A percentile compares a stretch with the other conserved stretches of the same genome.
phyloP scores from a whole-genome alignment of 106 monocot genomes.

The Chionographis japonica region DNA sequence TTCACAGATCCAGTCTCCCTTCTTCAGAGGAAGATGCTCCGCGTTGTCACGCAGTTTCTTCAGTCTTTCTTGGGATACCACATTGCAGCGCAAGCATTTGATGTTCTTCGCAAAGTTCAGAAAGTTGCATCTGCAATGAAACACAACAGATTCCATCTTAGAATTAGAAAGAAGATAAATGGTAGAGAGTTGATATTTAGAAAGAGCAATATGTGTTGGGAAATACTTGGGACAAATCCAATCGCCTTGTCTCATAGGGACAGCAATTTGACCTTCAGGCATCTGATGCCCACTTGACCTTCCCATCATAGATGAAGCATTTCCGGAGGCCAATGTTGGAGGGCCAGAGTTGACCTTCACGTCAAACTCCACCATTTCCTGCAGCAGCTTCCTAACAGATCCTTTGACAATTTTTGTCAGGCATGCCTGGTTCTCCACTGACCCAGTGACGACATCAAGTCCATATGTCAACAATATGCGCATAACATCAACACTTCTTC shows the following conservation, averaged over 20 bases:
- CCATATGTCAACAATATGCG: conserved; percentile 77
- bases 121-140: conserved; percentile 68
- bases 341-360: conserved; percentile 12
- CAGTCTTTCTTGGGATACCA: conserved; percentile 57
- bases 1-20: conserved; percentile 94
- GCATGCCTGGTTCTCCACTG: conserved; percentile 29
- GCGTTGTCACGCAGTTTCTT: conserved; percentile 49
- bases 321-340: conserved; percentile 2
- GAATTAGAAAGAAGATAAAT: not conserved
- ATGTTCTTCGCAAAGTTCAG: conserved; percentile 86
- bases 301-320: conserved; percentile 1
- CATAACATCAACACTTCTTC: conserved; percentile 84
- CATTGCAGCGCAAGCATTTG: conserved; percentile 75
- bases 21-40: conserved; percentile 87
- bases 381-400: conserved; percentile 64
- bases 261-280: conserved; percentile 18
- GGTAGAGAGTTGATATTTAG: not conserved
- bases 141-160: not conserved
- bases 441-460: conserved; percentile 37
- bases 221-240: conserved; percentile 90
- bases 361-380: conserved; percentile 40
- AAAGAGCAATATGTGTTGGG: not conserved
- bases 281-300: conserved; percentile 12
- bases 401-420: conserved; percentile 38
- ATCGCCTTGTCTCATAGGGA: conserved; percentile 73